Percentiles rank a stretch among this genome's conserved stretches.
phyloP scores from a whole-genome alignment of 2,329 filamentous ascomycete genomes.

The Aspergillus oerlinghausenensis region DNA sequence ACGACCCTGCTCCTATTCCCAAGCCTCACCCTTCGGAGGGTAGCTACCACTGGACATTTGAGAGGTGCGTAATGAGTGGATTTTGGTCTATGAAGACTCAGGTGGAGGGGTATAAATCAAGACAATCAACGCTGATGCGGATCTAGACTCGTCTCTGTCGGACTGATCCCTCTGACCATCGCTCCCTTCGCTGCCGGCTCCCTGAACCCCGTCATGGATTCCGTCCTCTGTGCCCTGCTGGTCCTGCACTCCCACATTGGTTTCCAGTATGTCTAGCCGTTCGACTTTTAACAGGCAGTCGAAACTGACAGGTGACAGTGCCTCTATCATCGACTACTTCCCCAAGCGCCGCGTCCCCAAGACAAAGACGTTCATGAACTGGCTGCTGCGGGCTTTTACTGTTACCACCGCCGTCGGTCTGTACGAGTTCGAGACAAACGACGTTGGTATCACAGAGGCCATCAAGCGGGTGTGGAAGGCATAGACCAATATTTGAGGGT shows the following conservation, averaged over 20 bases:
- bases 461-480: conserved; percentile 88
- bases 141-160: conserved; percentile 66
- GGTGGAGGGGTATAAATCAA: not conserved
- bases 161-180: conserved; percentile 79
- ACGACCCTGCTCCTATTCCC: conserved; percentile 77
- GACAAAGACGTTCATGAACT: conserved; percentile 63
- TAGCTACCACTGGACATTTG: conserved; percentile 98
- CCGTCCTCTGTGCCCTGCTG: conserved; percentile 73
- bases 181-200: conserved; percentile 89
- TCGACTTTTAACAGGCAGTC: not conserved
- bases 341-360: conserved; percentile 66
- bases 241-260: conserved; percentile 94
- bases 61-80: conserved; percentile 51
- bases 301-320: conserved; percentile 36
- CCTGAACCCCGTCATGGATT: conserved; percentile 83
- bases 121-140: conserved; percentile 3
- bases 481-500: conserved; percentile 27
- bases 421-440: conserved; percentile 99
- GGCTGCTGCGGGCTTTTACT: conserved; percentile 74
- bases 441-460: conserved; percentile 87
- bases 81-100: not conserved
- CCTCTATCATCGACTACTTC: conserved; percentile 86
- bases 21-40: conserved; percentile 72
- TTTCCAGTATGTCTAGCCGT: conserved; percentile 62
- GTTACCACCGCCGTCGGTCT: conserved; percentile 78